Conservation (phyloP, 1,139 yeast genomes). For the Trichomonascaceae sp. region DNA sequence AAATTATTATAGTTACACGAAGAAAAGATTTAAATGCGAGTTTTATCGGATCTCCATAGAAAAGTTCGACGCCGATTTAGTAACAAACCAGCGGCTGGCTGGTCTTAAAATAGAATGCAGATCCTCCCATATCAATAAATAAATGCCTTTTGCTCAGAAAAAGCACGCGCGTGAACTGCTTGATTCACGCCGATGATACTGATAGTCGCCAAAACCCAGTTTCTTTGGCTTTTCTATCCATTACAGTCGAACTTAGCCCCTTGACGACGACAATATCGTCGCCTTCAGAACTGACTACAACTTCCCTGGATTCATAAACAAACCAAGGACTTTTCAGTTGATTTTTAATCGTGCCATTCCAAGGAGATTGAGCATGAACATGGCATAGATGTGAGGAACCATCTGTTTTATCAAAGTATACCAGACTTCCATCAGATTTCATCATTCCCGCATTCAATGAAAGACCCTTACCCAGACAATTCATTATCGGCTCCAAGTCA, state of each 20-base stretch:
- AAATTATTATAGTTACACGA: background rate
- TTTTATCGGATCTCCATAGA: background rate
- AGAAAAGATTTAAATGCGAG: background rate
- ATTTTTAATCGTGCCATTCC: background rate
- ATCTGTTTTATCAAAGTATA: background rate
- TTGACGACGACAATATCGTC: background rate
- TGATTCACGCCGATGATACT: too few species aligned
- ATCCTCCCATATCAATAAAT: background rate
- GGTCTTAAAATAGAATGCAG: too few species aligned
- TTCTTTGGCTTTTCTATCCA: background rate
- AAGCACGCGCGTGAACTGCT: too few species aligned
- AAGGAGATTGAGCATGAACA: background rate
- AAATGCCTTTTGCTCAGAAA: background rate
- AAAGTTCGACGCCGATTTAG: too few species aligned
- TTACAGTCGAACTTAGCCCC: background rate
- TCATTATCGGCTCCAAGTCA: background rate
- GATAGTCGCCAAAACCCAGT: background rate
- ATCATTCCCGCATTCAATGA: background rate
- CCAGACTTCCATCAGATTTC: background rate
- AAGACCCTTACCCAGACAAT: background rate
- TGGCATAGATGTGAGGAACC: background rate
- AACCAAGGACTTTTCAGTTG: conserved; percentile 6
- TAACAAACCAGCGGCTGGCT: background rate
- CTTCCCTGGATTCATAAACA: conserved; percentile 1
- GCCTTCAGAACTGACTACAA: background rate